Conservation (phyloP, 257 asterid species). For the Solanum chaucha region DNA sequence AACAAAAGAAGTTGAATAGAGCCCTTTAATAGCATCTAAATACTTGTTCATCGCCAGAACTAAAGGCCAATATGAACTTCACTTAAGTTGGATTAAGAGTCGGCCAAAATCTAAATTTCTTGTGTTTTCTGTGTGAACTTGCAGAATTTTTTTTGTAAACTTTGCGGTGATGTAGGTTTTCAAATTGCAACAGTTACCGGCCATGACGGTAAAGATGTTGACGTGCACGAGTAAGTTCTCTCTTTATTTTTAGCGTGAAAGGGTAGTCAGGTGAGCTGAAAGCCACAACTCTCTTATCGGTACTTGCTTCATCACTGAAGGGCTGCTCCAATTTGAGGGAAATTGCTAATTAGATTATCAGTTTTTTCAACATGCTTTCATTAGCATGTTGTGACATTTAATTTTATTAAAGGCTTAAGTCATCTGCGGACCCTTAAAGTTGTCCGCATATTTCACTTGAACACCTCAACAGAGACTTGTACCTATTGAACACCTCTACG, state of each 20-base stretch:
- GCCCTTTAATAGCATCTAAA: no score
- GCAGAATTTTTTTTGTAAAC: background rate
- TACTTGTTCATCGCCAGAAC: no score
- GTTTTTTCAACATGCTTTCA: background rate
- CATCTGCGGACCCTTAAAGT: no score
- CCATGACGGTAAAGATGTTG: conserved; percentile 22
- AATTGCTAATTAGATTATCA: background rate
- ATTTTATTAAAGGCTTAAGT: no score
- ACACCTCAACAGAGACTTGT: no score
- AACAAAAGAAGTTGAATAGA: no score
- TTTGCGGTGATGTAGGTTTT: conserved; percentile 47
- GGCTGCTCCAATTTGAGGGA: background rate
- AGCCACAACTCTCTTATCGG: background rate
- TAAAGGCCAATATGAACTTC: background rate
- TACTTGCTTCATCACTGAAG: background rate
- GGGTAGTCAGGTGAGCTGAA: background rate
- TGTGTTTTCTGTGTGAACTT: background rate
- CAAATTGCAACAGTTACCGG: conserved; percentile 25
- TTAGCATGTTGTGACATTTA: background rate
- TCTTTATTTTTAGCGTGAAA: background rate
- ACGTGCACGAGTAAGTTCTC: conserved; percentile 45
- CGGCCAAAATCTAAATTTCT: background rate
- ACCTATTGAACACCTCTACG: no score
- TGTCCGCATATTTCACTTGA: no score
- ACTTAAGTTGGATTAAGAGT: background rate